A percentile compares a stretch with the other conserved stretches of the same genome.
Evolutionary conservation across 1,139 yeast genomes (phyloP).

Genomic region (Pichia sp.): DNA sequence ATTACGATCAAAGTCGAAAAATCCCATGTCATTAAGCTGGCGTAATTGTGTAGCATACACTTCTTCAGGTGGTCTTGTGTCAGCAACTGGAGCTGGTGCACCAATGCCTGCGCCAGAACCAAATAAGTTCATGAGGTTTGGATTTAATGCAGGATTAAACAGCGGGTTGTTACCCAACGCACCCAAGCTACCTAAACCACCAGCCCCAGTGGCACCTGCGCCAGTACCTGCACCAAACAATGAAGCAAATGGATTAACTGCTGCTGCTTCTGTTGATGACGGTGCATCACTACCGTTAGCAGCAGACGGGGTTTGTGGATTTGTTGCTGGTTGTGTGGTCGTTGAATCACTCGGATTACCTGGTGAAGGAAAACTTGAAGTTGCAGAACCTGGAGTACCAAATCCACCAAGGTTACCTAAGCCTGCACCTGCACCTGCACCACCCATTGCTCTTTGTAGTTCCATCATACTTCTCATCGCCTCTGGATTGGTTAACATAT

Average conservation of each 20-base stretch:
- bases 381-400: constrained; percentile 31
- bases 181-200: constrained; percentile 10
- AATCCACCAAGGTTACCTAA: too few relatives aligned
- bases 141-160: constrained; percentile 31
- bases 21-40: constrained; percentile 95
- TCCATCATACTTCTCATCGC: constrained; percentile 78
- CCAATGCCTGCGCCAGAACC: constrained; percentile 29
- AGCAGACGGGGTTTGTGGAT: constrained; percentile 10
- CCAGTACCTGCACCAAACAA: constrained; percentile 34
- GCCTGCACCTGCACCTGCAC: too few relatives aligned
- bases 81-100: constrained; percentile 39
- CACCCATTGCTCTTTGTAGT: constrained; percentile 46
- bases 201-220: constrained; percentile 39
- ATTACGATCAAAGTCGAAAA: constrained; percentile 86
- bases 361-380: constrained; percentile 48
- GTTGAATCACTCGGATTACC: constrained; percentile 24
- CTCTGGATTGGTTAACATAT: constrained; percentile 81
- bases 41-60: constrained; percentile 84
- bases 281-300: background rate
- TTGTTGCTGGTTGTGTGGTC: constrained; percentile 10
- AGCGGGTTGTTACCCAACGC: constrained; percentile 28
- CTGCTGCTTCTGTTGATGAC: too few relatives aligned
- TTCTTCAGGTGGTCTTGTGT: constrained; percentile 92
- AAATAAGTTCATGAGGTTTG: constrained; percentile 32
- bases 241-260: constrained; percentile 18